phyloP scores from a whole-genome alignment of 768 basidiomycete species.

The Tulasnella calospora region DNA sequence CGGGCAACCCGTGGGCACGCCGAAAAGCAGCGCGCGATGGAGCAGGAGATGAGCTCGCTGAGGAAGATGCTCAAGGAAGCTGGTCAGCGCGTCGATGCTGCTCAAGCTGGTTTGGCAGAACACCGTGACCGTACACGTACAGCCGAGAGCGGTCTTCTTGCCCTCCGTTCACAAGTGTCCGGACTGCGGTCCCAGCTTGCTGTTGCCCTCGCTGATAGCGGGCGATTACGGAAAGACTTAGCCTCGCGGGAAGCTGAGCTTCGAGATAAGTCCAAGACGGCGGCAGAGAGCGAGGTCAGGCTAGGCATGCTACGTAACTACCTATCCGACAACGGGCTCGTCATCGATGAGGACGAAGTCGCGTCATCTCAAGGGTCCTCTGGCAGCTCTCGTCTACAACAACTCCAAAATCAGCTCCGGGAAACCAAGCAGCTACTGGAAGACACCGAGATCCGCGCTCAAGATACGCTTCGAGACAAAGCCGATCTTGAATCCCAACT shows the following conservation, averaged over 20 bases:
- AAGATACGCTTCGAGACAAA: conserved; percentile 57
- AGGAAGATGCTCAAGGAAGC: conserved; percentile 77
- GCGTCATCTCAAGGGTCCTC: conserved; percentile 41
- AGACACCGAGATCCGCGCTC: conserved; percentile 68
- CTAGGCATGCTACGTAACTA: conserved; percentile 77
- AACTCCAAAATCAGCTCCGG: conserved; percentile 72
- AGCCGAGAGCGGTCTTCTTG: conserved; percentile 57
- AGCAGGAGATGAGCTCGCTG: conserved; percentile 68
- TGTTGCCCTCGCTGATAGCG: conserved; percentile 60
- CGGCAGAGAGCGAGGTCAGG: conserved; percentile 65
- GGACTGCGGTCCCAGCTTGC: conserved; percentile 71
- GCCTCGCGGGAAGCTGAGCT: conserved; percentile 60
- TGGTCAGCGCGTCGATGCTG: conserved; percentile 62
- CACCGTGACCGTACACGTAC: conserved; percentile 63
- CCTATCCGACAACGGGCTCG: conserved; percentile 81
- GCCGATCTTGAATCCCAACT: conserved; percentile 71
- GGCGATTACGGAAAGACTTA: conserved; percentile 64
- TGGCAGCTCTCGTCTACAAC: conserved; percentile 47
- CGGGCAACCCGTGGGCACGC: conserved; percentile 65
- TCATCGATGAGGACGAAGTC: conserved; percentile 66
- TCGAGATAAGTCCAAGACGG: conserved; percentile 57
- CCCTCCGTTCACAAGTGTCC: conserved; percentile 66
- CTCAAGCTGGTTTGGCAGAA: conserved; percentile 57
- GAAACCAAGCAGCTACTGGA: conserved; percentile 71
- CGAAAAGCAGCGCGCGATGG: conserved; percentile 77